Conservation (phyloP, 1,284 basidiomycete species). For the Coriolopsis trogii region DNA sequence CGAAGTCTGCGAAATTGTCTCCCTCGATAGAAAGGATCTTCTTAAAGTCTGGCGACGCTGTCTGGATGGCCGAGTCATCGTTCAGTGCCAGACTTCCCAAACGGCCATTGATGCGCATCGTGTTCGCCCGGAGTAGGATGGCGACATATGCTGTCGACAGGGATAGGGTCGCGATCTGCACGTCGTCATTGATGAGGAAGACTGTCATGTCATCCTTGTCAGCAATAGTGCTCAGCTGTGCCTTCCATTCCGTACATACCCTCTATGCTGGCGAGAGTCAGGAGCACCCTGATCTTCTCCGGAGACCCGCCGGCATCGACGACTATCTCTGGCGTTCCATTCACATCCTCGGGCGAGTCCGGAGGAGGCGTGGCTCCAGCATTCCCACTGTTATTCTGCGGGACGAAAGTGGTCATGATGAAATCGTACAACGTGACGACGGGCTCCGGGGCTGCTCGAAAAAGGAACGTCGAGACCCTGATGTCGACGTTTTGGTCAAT, state of each 20-base stretch:
- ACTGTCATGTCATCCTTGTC: conserved; percentile 55
- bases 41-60: conserved; percentile 74
- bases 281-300: conserved; percentile 80
- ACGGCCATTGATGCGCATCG: conserved; percentile 82
- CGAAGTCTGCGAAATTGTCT: conserved; percentile 93
- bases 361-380: conserved; percentile 14
- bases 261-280: conserved; percentile 89
- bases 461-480: conserved; percentile 90
- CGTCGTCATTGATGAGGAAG: conserved; percentile 78
- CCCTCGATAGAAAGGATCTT: conserved; percentile 95
- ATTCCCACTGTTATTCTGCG: conserved; percentile 41
- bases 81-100: conserved; percentile 86
- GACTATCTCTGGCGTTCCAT: conserved; percentile 12
- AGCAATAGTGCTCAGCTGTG: conserved; percentile 1
- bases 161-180: conserved; percentile 83
- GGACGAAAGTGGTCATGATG: conserved; percentile 95
- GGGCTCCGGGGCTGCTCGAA: conserved; percentile 90
- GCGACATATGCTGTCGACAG: conserved; percentile 92
- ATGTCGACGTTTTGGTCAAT: conserved; percentile 91
- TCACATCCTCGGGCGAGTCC: conserved; percentile 12
- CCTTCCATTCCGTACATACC: conserved; percentile 42
- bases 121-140: conserved; percentile 75
- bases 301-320: conserved; percentile 13
- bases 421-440: conserved; percentile 95
- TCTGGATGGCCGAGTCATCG: conserved; percentile 71